Conservation (phyloP, 495 filamentous ascomycete genomes). For the Annulohypoxylon stygium region DNA sequence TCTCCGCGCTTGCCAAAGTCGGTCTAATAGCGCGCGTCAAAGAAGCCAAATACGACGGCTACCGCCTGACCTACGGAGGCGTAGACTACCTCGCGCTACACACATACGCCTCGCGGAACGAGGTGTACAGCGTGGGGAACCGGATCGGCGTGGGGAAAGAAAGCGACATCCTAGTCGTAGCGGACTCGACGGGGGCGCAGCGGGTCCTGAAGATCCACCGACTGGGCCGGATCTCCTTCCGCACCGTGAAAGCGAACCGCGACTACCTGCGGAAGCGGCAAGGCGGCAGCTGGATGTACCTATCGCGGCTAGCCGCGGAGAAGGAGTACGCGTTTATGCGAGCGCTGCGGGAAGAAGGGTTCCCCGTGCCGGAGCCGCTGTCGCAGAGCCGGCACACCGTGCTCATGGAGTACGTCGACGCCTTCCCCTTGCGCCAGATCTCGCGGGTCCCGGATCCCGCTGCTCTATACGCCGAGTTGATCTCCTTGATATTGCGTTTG, state of each 20-base stretch:
- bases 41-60: conserved; percentile 98
- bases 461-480: conserved; percentile 85
- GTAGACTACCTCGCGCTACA: conserved; percentile 96
- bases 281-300: conserved; percentile 93
- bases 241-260: conserved; percentile 92
- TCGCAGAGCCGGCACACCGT: conserved; percentile 92
- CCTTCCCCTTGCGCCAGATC: conserved; percentile 89
- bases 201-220: conserved; percentile 92
- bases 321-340: conserved; percentile 96
- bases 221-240: conserved; percentile 95
- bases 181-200: conserved; percentile 73
- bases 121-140: conserved; percentile 90
- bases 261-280: conserved; percentile 91
- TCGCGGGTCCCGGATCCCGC: conserved; percentile 82
- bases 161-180: conserved; percentile 93
- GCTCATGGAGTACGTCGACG: conserved; percentile 91
- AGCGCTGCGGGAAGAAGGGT: conserved; percentile 82
- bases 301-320: conserved; percentile 89
- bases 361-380: conserved; percentile 88
- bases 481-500: conserved; percentile 85
- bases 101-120: conserved; percentile 80
- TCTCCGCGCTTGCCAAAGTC: conserved; percentile 91
- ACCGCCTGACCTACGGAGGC: conserved; percentile 95
- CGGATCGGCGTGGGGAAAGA: conserved; percentile 98
- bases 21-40: conserved; percentile 92